phyloP scores from a whole-genome alignment of 2,329 filamentous ascomycete genomes.

The Colletotrichum sojae region DNA sequence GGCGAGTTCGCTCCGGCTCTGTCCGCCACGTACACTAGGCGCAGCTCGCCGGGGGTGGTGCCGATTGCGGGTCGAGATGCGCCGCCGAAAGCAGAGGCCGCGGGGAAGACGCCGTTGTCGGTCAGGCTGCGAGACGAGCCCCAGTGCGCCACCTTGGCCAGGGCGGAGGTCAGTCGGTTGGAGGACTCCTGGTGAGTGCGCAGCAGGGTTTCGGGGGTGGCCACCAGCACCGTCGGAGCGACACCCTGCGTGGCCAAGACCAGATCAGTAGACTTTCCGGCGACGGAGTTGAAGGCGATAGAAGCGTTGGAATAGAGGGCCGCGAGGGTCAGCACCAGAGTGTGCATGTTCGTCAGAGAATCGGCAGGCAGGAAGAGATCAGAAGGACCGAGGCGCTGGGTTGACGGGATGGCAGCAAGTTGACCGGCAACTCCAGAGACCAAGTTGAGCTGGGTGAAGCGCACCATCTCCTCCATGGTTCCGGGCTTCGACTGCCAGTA shows the following conservation, averaged over 20 bases:
- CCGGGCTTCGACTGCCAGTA: conserved; percentile 74
- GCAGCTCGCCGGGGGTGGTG: conserved; percentile 78
- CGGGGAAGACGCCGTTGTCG: conserved; percentile 81
- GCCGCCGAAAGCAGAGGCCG: conserved; percentile 63
- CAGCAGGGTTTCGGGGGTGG: conserved; percentile 80
- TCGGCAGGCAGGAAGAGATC: conserved; percentile 92
- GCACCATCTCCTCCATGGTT: conserved; percentile 77
- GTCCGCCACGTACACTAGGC: conserved; percentile 85
- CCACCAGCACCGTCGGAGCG: conserved; percentile 85
- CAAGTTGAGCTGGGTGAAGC: conserved; percentile 88
- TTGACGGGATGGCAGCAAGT: conserved; percentile 80
- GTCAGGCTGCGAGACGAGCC: conserved; percentile 79
- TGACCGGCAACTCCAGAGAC: conserved; percentile 87
- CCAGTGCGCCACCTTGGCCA: conserved; percentile 79
- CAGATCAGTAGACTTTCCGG: conserved; percentile 80
- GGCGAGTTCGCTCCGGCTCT: conserved; percentile 74
- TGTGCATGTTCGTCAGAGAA: conserved; percentile 83
- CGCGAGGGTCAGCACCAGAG: conserved; percentile 83
- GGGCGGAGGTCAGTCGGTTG: conserved; percentile 70
- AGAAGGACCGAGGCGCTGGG: conserved; percentile 78
- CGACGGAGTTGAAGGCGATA: conserved; percentile 89
- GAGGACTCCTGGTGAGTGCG: conserved; percentile 76
- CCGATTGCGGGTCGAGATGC: conserved; percentile 73
- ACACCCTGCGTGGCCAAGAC: conserved; percentile 80
- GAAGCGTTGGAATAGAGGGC: conserved; percentile 89